phyloP scores from a whole-genome alignment of 2,329 filamentous ascomycete species.

The Westerdykella aurantiaca region DNA sequence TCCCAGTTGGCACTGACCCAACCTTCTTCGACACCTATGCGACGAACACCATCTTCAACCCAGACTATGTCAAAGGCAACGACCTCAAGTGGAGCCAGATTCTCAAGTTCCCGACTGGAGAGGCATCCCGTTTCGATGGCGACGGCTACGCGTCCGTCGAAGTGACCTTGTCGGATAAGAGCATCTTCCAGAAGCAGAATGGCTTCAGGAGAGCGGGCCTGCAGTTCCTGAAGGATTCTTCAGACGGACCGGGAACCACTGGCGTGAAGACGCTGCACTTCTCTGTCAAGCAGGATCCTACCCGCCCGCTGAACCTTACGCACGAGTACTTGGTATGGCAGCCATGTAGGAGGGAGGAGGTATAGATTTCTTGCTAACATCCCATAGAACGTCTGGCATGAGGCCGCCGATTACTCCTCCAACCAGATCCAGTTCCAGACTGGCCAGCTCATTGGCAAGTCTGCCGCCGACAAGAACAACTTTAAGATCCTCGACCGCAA shows the following conservation, averaged over 20 bases:
- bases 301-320: constrained; percentile 51
- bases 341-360: constrained; percentile 12
- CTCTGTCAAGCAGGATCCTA: constrained; percentile 50
- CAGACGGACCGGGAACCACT: constrained; percentile 47
- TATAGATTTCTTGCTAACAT: not conserved
- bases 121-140: constrained; percentile 45
- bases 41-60: constrained; percentile 44
- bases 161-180: constrained; percentile 53
- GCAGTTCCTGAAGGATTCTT: constrained; percentile 46
- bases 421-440: constrained; percentile 49
- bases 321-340: constrained; percentile 56
- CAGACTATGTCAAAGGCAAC: constrained; percentile 49
- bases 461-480: constrained; percentile 45
- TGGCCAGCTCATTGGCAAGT: constrained; percentile 46
- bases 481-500: constrained; percentile 38
- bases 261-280: constrained; percentile 60
- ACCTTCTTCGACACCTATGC: constrained; percentile 29
- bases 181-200: constrained; percentile 55
- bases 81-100: constrained; percentile 49
- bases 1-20: constrained; percentile 20
- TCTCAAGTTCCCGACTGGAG: constrained; percentile 43
- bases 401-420: constrained; percentile 36
- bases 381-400: constrained; percentile 34
- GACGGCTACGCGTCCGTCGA: constrained; percentile 44
- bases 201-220: constrained; percentile 59